Evolutionary conservation across 2,329 filamentous ascomycete genomes (phyloP), one percentile per base, ranked within the genome.

Genomic region (Penicillium decumbens): DNA sequence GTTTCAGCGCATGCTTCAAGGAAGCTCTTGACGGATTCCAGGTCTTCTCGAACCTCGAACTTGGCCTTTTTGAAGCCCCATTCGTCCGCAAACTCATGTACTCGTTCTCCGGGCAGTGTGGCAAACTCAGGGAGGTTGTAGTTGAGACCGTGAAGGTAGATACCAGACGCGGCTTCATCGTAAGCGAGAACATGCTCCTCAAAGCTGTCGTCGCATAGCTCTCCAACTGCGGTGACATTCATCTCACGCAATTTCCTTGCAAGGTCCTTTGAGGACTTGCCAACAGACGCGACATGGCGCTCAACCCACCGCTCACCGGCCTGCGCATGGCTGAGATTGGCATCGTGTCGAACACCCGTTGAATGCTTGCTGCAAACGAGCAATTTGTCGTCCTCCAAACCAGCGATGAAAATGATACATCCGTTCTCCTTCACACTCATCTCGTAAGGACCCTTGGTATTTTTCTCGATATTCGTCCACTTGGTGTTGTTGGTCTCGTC

Each of bases 301-400:
- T 93, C 86, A 0, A 95, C 78, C 79, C 89, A 92, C 50, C 73
- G 73, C 75, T 96, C 91, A 40, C 92, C 93, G 3, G 84, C 89
- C 50, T 80, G 78, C 3, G 93, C 89, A 75, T 98, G 93, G 71
- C 89, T 96, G 49, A 87, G 58, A 27, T 83, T 79, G 4, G 77
- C 72, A 65, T 95, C 89, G 20, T 71, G 72, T n/a, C 92, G 81
- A 23, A 82, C 76, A 6, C 93, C 93, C 0, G 91, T 97, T 0
- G 93, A 97, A 69, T 98, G 93, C 67, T 98, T 98, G 78, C 92
- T 97, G 80, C 92, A 97, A n/a, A 98, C 91, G 6, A 98, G 77
- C 8, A 98, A 76, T 1, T 88, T 89, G 30, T 83, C 91, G 62
- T 96, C 91, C 63, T 95, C 88, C 20, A 98, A 77, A 12, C 91